Evolutionary conservation across 2,329 filamentous ascomycete species (phyloP).

Genomic region (Incumbomyces lentus): DNA sequence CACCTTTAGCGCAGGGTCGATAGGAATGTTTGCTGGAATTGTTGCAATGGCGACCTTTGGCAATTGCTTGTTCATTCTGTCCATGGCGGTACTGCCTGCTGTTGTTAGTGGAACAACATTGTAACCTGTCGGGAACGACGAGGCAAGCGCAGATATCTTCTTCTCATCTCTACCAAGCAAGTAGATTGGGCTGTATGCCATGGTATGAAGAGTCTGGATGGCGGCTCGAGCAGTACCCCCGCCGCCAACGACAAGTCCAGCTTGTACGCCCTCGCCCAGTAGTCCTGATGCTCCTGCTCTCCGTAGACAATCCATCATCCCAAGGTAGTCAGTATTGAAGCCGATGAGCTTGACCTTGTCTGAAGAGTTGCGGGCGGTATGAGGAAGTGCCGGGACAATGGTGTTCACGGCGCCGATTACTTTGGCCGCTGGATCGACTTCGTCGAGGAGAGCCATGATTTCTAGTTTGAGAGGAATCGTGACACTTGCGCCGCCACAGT

Average conservation of each 20-base stretch:
- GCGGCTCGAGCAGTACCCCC: conserved; percentile 88
- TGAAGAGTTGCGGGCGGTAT: conserved; percentile 22
- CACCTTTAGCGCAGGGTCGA: conserved; percentile 60
- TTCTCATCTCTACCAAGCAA: conserved; percentile 65
- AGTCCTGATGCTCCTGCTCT: conserved; percentile 51
- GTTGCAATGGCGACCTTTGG: conserved; percentile 74
- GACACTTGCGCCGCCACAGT: conserved; percentile 88
- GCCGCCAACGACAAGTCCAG: conserved; percentile 76
- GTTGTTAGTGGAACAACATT: conserved; percentile 51
- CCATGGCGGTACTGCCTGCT: conserved; percentile 34
- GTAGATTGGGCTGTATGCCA: conserved; percentile 79
- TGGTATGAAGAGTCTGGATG: conserved; percentile 73
- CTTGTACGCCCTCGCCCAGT: conserved; percentile 30
- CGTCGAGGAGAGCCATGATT: conserved; percentile 70
- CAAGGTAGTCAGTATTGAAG: conserved; percentile 92
- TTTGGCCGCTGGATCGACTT: conserved; percentile 65
- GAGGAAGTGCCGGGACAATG: conserved; percentile 53
- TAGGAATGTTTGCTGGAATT: conserved; percentile 76
- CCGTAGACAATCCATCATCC: conserved; percentile 72
- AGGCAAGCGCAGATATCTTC: conserved; percentile 58
- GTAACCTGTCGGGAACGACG: conserved; percentile 64
- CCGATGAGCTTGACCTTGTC: conserved; percentile 53
- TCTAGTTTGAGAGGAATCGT: conserved; percentile 93
- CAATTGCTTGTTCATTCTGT: conserved; percentile 26
- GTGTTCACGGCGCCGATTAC: conserved; percentile 92